Evolutionary conservation across 1,284 basidiomycete species (phyloP).

Genomic region (Malassezia caprae): DNA sequence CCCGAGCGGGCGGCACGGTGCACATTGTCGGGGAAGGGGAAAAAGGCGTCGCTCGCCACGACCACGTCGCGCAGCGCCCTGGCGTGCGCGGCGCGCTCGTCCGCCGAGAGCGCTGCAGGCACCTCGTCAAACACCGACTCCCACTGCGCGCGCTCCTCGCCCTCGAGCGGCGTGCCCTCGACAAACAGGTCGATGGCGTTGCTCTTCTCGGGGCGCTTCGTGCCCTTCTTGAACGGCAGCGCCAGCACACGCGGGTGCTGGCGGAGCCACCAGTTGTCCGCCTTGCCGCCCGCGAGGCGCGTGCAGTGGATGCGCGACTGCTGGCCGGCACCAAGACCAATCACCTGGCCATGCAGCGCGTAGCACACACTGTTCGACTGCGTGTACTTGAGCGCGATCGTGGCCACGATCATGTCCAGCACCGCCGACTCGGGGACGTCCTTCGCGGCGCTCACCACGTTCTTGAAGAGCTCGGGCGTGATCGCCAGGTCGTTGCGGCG

Average conservation of each 20-base stretch:
- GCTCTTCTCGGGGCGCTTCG: constrained; percentile 93
- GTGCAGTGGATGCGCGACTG: constrained; percentile 99
- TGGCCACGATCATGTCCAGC: constrained; percentile 55
- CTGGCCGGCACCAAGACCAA: constrained; percentile 94
- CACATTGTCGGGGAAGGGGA: constrained; percentile 98
- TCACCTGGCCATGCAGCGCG: constrained; percentile 79
- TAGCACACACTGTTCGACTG: constrained; percentile 98
- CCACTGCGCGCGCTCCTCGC: constrained; percentile 75
- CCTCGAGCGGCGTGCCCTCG: constrained; percentile 60
- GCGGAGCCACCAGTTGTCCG: constrained; percentile 98
- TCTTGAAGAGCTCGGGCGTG: constrained; percentile 67
- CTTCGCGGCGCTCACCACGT: constrained; percentile 80
- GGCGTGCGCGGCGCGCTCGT: constrained; percentile 56
- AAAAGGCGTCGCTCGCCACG: constrained; percentile 94
- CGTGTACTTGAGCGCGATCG: constrained; percentile 93
- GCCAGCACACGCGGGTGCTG: constrained; percentile 85
- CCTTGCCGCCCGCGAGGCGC: constrained; percentile 88
- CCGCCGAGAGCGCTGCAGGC: constrained; percentile 60
- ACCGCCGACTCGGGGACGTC: constrained; percentile 49
- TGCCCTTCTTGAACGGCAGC: constrained; percentile 91
- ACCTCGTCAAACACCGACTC: constrained; percentile 71
- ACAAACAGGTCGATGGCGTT: constrained; percentile 98
- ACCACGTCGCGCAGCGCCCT: constrained; percentile 60
- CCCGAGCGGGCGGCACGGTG: constrained; percentile 84
- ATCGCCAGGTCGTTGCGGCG: constrained; percentile 85